phyloP scores from a whole-genome alignment of 192 early-diverging fungal genomes.

The Dissophora globulifera region DNA sequence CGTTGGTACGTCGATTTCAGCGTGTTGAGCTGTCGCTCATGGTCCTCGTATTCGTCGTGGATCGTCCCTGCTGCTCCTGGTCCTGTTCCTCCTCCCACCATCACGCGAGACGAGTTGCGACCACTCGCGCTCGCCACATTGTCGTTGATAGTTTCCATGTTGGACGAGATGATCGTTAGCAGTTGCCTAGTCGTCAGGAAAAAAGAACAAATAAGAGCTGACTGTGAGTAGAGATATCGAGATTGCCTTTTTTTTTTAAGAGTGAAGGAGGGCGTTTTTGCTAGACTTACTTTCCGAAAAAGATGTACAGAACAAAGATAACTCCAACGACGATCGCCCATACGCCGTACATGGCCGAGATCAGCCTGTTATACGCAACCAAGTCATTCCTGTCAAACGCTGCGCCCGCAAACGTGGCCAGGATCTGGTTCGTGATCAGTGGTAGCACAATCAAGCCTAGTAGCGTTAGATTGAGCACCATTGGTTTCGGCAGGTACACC shows the following conservation, averaged over 20 bases:
- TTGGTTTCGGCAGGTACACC: slow-evolving; percentile 33
- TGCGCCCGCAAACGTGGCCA: slow-evolving; percentile 36
- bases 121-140: slow-evolving; percentile 5
- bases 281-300: slow-evolving; percentile 52
- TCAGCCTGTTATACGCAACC: slow-evolving; percentile 5
- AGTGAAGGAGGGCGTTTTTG: not conserved
- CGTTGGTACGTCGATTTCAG: slow-evolving; percentile 43
- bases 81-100: no score
- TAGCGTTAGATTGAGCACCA: slow-evolving; percentile 34
- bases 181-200: slow-evolving; percentile 12
- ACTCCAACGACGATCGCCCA: slow-evolving; percentile 26
- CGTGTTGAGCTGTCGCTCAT: slow-evolving; percentile 41
- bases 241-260: no score
- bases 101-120: slow-evolving; percentile 11
- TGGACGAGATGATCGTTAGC: slow-evolving; percentile 39
- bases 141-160: slow-evolving; percentile 35
- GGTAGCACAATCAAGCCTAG: slow-evolving; percentile 39
- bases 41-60: slow-evolving; percentile 19
- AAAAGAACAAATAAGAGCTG: not conserved
- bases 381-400: slow-evolving; percentile 25
- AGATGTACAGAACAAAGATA: slow-evolving; percentile 47
- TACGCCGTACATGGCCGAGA: slow-evolving; percentile 35
- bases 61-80: slow-evolving; percentile 4
- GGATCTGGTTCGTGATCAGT: slow-evolving; percentile 38
- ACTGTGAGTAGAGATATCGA: no score